Evolutionary conservation across 176 grass and related monocot species (phyloP).

Genomic region (Carex littledalei): DNA sequence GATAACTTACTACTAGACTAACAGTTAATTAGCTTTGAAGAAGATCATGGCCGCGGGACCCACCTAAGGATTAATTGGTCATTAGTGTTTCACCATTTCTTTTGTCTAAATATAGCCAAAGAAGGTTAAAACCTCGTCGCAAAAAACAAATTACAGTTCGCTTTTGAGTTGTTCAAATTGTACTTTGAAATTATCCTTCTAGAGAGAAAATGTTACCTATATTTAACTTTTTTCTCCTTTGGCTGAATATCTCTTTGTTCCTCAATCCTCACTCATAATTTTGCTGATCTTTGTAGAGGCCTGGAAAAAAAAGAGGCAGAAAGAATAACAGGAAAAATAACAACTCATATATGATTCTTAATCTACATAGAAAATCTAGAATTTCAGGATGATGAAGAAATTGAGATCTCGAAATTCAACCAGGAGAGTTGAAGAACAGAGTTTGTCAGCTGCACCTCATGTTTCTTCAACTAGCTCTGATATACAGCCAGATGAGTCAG

Average conservation of each 20-base stretch:
- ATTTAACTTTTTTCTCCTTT: no score
- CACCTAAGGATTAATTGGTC: no score
- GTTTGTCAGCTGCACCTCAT: background rate
- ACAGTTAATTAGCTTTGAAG: no score
- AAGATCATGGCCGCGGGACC: no score
- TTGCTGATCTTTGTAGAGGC: background rate
- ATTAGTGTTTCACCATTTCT: no score
- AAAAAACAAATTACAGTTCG: no score
- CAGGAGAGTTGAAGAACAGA: background rate
- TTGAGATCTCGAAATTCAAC: conserved; percentile 19
- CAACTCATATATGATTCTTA: background rate
- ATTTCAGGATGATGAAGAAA: conserved; percentile 7
- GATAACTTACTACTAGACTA: no score
- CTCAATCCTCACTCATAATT: background rate
- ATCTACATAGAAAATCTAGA: background rate
- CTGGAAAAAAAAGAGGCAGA: background rate
- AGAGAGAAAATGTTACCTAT: no score
- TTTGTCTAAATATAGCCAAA: no score
- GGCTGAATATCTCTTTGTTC: background rate
- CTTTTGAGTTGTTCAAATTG: no score
- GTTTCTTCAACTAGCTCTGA: background rate
- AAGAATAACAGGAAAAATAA: background rate
- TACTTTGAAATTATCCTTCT: no score
- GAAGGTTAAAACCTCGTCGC: no score
- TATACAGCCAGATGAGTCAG: conserved; percentile 31